Evolutionary conservation across 2,329 filamentous ascomycete species (phyloP).

Genomic region (Phoma sp.): DNA sequence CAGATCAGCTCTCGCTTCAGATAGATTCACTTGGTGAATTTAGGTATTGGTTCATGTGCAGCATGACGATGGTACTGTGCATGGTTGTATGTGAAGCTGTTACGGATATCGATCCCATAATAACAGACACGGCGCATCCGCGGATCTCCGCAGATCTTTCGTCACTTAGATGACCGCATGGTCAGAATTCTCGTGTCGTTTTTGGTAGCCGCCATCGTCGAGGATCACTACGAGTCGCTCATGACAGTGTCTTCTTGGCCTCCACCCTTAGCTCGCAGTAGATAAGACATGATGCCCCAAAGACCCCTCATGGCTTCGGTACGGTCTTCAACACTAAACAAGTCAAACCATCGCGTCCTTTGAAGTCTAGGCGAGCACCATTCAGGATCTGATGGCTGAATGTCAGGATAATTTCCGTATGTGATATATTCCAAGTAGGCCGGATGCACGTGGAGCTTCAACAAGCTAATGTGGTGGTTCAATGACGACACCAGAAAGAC

Average conservation of each 20-base stretch:
- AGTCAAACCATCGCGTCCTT: constrained; percentile 65
- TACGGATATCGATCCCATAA: neutral
- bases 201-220: neutral
- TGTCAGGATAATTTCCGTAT: constrained; percentile 47
- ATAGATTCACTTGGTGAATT: neutral
- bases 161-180: neutral
- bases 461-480: constrained; percentile 67
- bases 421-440: constrained; percentile 63
- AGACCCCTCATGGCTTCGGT: constrained; percentile 62
- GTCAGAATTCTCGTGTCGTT: neutral
- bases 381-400: constrained; percentile 30
- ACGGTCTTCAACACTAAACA: constrained; percentile 62
- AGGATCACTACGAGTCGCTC: neutral
- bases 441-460: constrained; percentile 64
- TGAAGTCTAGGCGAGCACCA: constrained; percentile 62
- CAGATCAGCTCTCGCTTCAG: constrained; percentile 1
- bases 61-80: neutral
- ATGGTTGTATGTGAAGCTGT: neutral
- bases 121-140: neutral
- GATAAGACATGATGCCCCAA: constrained; percentile 64
- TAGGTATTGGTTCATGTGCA: neutral
- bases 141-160: neutral
- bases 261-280: constrained; percentile 45
- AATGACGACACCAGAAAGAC: constrained; percentile 67
- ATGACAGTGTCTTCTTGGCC: constrained; percentile 11